Conservation (phyloP, 257 asterid species). For the Linderniella brevidens region DNA sequence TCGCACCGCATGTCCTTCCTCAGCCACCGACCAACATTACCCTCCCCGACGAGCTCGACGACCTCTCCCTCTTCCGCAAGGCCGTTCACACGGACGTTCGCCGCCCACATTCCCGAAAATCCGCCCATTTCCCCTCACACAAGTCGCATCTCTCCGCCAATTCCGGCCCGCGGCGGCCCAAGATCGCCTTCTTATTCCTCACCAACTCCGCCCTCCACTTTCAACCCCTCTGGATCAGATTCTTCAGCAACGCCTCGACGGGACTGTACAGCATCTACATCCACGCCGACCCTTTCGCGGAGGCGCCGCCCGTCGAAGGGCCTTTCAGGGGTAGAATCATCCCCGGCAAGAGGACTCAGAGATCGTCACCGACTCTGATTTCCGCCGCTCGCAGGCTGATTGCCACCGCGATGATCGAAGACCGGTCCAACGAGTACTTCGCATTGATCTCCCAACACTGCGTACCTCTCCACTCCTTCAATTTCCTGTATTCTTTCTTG, state of each 20-base stretch:
- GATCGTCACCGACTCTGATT: conserved; percentile 48
- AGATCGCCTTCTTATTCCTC: conserved; percentile 59
- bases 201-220: conserved; percentile 53
- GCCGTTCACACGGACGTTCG: background rate
- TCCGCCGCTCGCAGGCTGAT: conserved; percentile 73
- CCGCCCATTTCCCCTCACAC: conserved; percentile 19
- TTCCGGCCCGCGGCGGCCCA: conserved; percentile 19
- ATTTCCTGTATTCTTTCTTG: conserved; percentile 24
- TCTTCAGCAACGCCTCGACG: conserved; percentile 21
- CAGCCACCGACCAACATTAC: conserved; percentile 20
- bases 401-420: conserved; percentile 58
- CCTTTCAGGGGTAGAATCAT: conserved; percentile 34
- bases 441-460: conserved; percentile 53
- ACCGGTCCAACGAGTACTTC: conserved; percentile 34
- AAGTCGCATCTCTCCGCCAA: conserved; percentile 12
- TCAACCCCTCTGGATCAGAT: conserved; percentile 49
- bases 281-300: conserved; percentile 42
- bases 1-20: conserved; percentile 31
- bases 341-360: conserved; percentile 26
- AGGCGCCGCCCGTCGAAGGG: conserved; percentile 28
- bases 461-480: conserved; percentile 49
- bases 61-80: conserved; percentile 38
- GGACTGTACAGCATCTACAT: conserved; percentile 34
- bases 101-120: conserved; percentile 15
- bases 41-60: conserved; percentile 51